Evolutionary conservation across 1,284 basidiomycete species (phyloP).

Genomic region (Wallemia mellicola): DNA sequence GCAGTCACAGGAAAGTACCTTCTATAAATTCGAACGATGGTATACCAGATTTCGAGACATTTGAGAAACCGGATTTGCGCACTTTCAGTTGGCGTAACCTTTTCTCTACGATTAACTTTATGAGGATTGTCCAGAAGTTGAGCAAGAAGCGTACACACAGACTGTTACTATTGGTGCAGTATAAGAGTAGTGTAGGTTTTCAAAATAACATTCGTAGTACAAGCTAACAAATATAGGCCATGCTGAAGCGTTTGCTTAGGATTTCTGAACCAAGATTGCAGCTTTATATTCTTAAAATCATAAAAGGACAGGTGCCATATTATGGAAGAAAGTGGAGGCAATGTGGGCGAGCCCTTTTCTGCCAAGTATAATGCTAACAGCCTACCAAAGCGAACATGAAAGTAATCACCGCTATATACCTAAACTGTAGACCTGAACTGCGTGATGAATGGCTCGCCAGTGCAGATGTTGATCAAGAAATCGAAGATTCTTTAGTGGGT

Average conservation of each 20-base stretch:
- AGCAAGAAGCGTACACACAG: constrained; percentile 82
- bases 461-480: constrained; percentile 65
- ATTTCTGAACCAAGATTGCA: constrained; percentile 85
- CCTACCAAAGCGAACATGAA: constrained; percentile 73
- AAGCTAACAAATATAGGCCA: constrained; percentile 27
- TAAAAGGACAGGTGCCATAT: constrained; percentile 96
- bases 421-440: constrained; percentile 83
- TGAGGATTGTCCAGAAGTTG: constrained; percentile 90
- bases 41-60: background rate
- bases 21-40: background rate
- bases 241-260: constrained; percentile 74
- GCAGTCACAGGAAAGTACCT: constrained; percentile 1
- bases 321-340: constrained; percentile 96
- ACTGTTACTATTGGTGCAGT: constrained; percentile 85
- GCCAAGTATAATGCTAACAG: background rate
- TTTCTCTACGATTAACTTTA: constrained; percentile 91
- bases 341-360: constrained; percentile 23
- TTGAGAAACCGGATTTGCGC: background rate
- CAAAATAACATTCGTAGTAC: no score
- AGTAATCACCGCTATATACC: constrained; percentile 90
- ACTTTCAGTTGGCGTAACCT: constrained; percentile 76
- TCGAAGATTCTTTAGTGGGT: constrained; percentile 24
- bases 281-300: constrained; percentile 82
- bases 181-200: constrained; percentile 82
- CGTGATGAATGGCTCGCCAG: constrained; percentile 94